A percentile compares a stretch with the other conserved stretches of the same genome.
phyloP scores from a whole-genome alignment of 192 early-diverging fungal species.

The Borealophlyctis nickersoniae region DNA sequence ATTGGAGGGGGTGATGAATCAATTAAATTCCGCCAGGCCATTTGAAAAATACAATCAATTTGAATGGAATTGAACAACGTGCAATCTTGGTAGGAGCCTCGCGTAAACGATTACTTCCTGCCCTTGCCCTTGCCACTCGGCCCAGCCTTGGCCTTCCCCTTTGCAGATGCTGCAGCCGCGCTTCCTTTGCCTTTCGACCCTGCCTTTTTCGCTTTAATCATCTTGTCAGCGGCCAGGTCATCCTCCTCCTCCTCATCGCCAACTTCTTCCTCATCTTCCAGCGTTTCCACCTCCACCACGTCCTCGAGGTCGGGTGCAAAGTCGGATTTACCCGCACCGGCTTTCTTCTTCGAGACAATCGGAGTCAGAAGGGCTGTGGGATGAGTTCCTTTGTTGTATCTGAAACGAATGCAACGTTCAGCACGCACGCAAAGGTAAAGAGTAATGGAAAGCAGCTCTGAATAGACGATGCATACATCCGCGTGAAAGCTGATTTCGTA shows the following conservation, averaged over 20 bases:
- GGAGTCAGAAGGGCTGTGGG: constrained; percentile 57
- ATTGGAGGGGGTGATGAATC: too few species aligned
- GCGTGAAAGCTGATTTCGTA: constrained; percentile 77
- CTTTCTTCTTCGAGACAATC: constrained; percentile 26
- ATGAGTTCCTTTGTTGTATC: constrained; percentile 64
- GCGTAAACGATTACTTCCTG: constrained; percentile 1
- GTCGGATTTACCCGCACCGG: constrained; percentile 15
- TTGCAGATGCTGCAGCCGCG: constrained; percentile 4
- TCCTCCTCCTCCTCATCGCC: constrained; percentile 50
- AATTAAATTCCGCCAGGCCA: too few species aligned
- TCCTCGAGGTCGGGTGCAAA: constrained; percentile 62
- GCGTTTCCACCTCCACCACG: constrained; percentile 55
- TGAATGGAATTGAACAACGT: too few species aligned
- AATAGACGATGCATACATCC: constrained; percentile 21
- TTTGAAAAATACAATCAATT: too few species aligned
- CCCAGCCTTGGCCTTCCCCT: constrained; percentile 5
- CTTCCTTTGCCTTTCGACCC: neutral
- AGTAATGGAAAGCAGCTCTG: neutral
- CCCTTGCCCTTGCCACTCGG: constrained; percentile 11
- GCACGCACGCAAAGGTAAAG: neutral
- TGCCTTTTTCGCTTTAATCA: constrained; percentile 32
- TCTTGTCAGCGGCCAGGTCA: constrained; percentile 47
- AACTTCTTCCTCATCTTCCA: constrained; percentile 45
- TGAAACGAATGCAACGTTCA: constrained; percentile 20
- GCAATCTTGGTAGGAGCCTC: too few species aligned